Evolutionary conservation across 805 yeast species (phyloP).

Genomic region (Candida michaelii): DNA sequence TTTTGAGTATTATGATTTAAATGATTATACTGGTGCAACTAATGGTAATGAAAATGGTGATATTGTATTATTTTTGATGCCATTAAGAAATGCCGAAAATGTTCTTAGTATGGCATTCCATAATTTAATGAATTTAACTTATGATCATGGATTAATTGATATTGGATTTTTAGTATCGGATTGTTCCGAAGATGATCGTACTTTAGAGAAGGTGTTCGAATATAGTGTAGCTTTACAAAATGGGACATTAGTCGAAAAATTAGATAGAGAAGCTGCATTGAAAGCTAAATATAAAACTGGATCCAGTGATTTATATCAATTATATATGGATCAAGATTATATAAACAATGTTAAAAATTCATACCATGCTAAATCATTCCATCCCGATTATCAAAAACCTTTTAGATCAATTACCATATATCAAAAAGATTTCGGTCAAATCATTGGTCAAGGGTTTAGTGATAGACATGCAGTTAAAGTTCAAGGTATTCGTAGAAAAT

Average conservation of each 20-base stretch:
- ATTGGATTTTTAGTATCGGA: conserved; percentile 79
- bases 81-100: conserved; percentile 74
- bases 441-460: conserved; percentile 79
- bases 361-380: conserved; percentile 57
- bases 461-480: conserved; percentile 84
- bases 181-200: conserved; percentile 66
- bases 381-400: conserved; percentile 59
- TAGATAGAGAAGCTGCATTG: conserved; percentile 43
- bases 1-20: conserved; percentile 63
- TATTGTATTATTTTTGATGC: conserved; percentile 67
- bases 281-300: conserved; percentile 39
- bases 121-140: conserved; percentile 82
- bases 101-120: conserved; percentile 82
- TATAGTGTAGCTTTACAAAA: conserved; percentile 68
- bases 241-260: conserved; percentile 55
- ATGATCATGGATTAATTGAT: conserved; percentile 78
- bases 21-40: conserved; percentile 52
- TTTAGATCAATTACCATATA: conserved; percentile 79
- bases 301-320: conserved; percentile 60
- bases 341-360: conserved; percentile 56
- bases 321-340: conserved; percentile 68
- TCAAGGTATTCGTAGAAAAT: conserved; percentile 78
- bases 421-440: conserved; percentile 81
- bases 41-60: conserved; percentile 56
- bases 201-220: conserved; percentile 63